Base-by-base conservation (phyloP, 306 rosid genomes). In the Lathyrus oleraceus region DNA sequence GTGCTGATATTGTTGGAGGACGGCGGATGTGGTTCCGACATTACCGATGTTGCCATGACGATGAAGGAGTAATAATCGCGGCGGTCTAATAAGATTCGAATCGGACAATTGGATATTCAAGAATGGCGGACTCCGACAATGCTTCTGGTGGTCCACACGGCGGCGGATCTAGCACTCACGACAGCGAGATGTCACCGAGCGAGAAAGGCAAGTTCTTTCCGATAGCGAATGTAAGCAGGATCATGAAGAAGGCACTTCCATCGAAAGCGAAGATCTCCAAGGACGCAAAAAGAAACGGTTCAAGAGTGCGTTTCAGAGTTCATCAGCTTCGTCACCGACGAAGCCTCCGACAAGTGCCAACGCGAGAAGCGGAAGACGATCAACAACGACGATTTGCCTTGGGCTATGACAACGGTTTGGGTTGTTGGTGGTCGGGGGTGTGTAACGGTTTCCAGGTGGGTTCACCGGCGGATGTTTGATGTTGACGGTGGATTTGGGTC, bases 331-430 rank as follows among this genome's bases (percentile, higher is more conserved):
- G 74, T 91, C 81, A 91, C 97, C 39, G 97, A 96, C 53, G 97
- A 91, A 42, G 97, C 97, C 30, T 91, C 97, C n/a, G 97, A 91
- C 77, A 91, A 91, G 91, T 91, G 97, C 73, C 97, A 91, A 75
- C 85, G 92, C 10, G 97, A 91, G 88, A 91, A 91, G 81, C 77
- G 97, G 9, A 91, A 91, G 87, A 91, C 97, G 1, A 87, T 91
- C 87, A 91, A 91, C 87, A 96, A 96, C 72, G 97, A 91, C 73
- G 97, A 91, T 16, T 73, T 91, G 68, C 96, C 89, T 0, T 91
- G 97, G 97, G 97, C 97, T 9, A 91, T 91, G 97, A 87, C 97
- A 0, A 91, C 97, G n/a, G n/a, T n/a, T n/a, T n/a, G n/a, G n/a
- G n/a, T n/a, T n/a, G n/a, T n/a, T n/a, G n/a, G n/a, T n/a, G n/a